Evolutionary conservation across 108 stramenopile species (phyloP), one percentile per base, ranked within the genome.

Genomic region (Mayamaea pseudoterrestris): DNA sequence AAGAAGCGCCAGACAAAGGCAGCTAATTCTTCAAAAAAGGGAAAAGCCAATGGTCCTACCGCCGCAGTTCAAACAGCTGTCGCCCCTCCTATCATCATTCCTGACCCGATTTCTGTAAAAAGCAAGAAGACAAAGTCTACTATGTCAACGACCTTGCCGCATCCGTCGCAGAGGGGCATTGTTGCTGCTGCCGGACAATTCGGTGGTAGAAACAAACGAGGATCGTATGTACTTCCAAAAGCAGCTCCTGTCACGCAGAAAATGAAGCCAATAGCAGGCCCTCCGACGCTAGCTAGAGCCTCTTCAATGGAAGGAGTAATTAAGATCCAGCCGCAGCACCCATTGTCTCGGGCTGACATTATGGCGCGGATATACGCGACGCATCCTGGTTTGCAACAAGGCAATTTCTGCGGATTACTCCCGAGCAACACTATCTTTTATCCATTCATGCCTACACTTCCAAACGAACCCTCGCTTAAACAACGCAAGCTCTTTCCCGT

Each of bases 361-460:
- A n/a, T n/a, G n/a, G n/a, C n/a, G 20, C 37, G 20, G 20, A 20
- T 39, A 39, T 39, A 18, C 18, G 37, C 5, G 8, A 18, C 42
- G 5, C 53, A 63, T 22, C 41, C 41, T 14, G 59, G 53, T 24
- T 20, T 46, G 29, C 7, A 60, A 53, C 27, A 67, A 57, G 43
- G 41, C 55, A 26, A 54, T 52, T 31, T 60, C 55, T 57, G 34
- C 35, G 27, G 52, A 34, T 36, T 53, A 31, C 23, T 41, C 24
- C 61, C 68, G 3, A 58, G 56, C 26, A 53, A 50, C 6, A 55
- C 57, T 12, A n/a, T 57, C 6, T 74, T 69, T 44, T 74, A 69
- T 50, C 73, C 73, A 18, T 74, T 74, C 39, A 26, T 74, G 59
- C 59, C 69, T 27, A 20, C 49, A 17, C 43, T 74, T 0, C 73